Evolutionary conservation across 1,284 basidiomycete genomes (phyloP).

Genomic region (Takashimella koratensis): DNA sequence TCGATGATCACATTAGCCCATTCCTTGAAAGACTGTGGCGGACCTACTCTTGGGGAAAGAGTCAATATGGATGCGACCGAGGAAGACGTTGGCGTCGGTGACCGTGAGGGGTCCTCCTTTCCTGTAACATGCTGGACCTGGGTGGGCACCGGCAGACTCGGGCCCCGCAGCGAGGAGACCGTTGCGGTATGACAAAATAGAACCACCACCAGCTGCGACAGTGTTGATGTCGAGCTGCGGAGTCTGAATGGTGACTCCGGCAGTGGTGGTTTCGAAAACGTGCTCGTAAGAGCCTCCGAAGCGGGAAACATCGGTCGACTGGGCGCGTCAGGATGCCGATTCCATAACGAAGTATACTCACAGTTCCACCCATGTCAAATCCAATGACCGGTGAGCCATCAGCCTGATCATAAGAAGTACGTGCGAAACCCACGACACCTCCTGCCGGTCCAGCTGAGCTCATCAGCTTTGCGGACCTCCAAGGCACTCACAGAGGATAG

Average conservation of each 20-base stretch:
- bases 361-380: constrained; percentile 19
- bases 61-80: constrained; percentile 37
- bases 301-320: constrained; percentile 57
- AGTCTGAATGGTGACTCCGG: constrained; percentile 25
- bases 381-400: constrained; percentile 41
- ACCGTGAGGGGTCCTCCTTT: constrained; percentile 49
- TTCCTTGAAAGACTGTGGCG: too few species aligned
- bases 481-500: too few species aligned
- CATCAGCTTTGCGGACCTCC: too few species aligned
- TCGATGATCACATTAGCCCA: too few species aligned
- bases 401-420: constrained; percentile 38
- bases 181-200: constrained; percentile 43
- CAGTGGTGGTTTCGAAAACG: constrained; percentile 5
- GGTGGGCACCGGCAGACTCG: constrained; percentile 33
- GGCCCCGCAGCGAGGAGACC: constrained; percentile 36
- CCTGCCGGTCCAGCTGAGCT: constrained; percentile 51
- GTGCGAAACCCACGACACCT: constrained; percentile 50
- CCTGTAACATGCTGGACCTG: constrained; percentile 43
- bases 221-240: constrained; percentile 40
- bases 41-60: constrained; percentile 9
- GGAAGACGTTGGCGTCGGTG: constrained; percentile 49
- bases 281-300: constrained; percentile 40
- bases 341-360: too few species aligned
- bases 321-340: background rate
- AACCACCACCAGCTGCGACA: constrained; percentile 49